Evolutionary conservation across 2,329 filamentous ascomycete species (phyloP).

Genomic region (Fusarium sp.): DNA sequence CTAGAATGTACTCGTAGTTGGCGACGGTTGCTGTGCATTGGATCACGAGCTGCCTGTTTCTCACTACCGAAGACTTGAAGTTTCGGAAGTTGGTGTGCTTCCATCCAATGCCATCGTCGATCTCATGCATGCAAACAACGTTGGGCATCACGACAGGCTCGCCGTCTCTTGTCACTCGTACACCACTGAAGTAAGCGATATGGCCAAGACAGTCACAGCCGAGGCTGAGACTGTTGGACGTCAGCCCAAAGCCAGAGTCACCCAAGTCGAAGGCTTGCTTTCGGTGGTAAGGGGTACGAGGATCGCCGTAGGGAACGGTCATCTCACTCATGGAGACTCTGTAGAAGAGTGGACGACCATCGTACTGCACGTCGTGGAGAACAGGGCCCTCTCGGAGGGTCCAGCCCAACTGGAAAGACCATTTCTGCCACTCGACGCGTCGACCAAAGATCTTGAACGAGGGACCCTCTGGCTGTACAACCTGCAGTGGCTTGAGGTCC

Average conservation of each 20-base stretch:
- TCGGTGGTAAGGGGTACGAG: conserved; percentile 74
- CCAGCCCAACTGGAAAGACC: conserved; percentile 79
- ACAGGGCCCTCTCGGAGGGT: conserved; percentile 80
- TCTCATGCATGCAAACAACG: conserved; percentile 78
- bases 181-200: conserved; percentile 75
- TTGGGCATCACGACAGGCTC: conserved; percentile 67
- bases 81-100: conserved; percentile 80
- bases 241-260: conserved; percentile 76
- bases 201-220: conserved; percentile 80
- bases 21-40: conserved; percentile 78
- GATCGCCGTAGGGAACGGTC: conserved; percentile 78
- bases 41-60: conserved; percentile 74
- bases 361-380: conserved; percentile 78
- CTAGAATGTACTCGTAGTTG: conserved; percentile 77
- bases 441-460: conserved; percentile 72
- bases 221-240: conserved; percentile 77
- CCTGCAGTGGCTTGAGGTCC: conserved; percentile 78
- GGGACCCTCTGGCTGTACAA: conserved; percentile 78
- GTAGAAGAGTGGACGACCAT: conserved; percentile 75
- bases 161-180: conserved; percentile 66
- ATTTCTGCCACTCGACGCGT: conserved; percentile 73
- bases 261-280: conserved; percentile 83
- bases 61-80: conserved; percentile 70
- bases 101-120: conserved; percentile 79
- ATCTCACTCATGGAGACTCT: conserved; percentile 78